These are phyloP conservation scores for Cladophialophora exuberans DNA, from an alignment of 2,329 filamentous ascomycete species.

Conservation along the genomic window DNA sequence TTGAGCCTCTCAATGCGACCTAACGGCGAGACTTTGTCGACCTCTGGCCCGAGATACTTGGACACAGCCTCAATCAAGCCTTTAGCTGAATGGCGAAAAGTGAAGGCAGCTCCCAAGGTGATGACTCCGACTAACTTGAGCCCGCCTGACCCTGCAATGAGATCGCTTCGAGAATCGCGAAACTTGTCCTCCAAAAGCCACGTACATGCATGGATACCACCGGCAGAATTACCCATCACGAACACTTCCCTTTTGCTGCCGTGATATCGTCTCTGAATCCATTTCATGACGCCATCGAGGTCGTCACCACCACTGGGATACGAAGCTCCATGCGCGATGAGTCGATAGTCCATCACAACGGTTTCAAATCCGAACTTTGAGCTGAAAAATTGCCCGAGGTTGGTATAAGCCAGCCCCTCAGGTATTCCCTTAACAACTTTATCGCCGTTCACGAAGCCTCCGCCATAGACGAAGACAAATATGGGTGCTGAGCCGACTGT, in stretches of 20 bases:
- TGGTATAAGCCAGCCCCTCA: constrained; percentile 37
- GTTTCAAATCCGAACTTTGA: constrained; percentile 40
- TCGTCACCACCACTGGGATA: constrained; percentile 48
- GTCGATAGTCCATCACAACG: constrained; percentile 45
- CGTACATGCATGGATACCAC: neutral
- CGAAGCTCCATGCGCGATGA: constrained; percentile 43
- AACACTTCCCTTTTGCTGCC: neutral
- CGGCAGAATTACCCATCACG: constrained; percentile 12
- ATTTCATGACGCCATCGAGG: constrained; percentile 40
- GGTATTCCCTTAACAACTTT: constrained; percentile 36
- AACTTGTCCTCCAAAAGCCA: constrained; percentile 12
- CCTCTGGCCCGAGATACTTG: neutral
- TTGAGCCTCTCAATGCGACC: neutral
- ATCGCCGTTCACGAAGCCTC: constrained; percentile 41
- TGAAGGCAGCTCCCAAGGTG: neutral
- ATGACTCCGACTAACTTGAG: neutral
- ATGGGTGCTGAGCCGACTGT: constrained; percentile 35
- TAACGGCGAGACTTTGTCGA: neutral
- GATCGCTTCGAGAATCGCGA: neutral
- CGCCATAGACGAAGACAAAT: constrained; percentile 47
- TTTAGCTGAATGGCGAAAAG: neutral
- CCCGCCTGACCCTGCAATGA: neutral
- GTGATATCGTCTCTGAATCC: constrained; percentile 33
- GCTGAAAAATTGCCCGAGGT: constrained; percentile 46
- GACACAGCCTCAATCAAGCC: neutral